These are phyloP conservation scores for Ogataea paradorogensis DNA, from an alignment of 805 yeast species.

Conservation along the genomic window DNA sequence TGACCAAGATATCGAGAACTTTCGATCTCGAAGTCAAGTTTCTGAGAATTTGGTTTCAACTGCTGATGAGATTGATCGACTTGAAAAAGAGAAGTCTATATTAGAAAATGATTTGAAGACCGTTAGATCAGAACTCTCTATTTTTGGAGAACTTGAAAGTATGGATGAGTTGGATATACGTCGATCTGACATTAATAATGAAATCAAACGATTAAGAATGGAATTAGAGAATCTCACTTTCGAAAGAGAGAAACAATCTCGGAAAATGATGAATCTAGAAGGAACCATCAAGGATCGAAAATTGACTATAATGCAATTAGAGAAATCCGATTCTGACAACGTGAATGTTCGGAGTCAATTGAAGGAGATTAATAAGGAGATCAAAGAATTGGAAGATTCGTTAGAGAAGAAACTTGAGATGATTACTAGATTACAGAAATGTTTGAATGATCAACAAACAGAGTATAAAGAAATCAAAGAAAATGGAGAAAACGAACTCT, in stretches of 20 bases:
- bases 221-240: constrained; percentile 34
- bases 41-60: constrained; percentile 13
- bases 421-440: constrained; percentile 17
- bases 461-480: constrained; percentile 14
- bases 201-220: constrained; percentile 41
- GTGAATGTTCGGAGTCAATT: constrained; percentile 39
- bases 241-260: constrained; percentile 43
- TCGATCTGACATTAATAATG: constrained; percentile 37
- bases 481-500: constrained; percentile 23
- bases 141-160: constrained; percentile 29
- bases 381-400: constrained; percentile 21
- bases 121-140: constrained; percentile 14
- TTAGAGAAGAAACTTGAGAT: constrained; percentile 2
- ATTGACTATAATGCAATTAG: constrained; percentile 50
- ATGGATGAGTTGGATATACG: constrained; percentile 45
- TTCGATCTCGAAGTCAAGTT: too few relatives aligned
- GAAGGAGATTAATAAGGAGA: constrained; percentile 12
- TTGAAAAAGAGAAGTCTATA: constrained; percentile 17
- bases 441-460: constrained; percentile 9
- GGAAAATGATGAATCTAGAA: constrained; percentile 46
- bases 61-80: constrained; percentile 33
- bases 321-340: constrained; percentile 48
- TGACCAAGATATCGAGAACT: too few relatives aligned
- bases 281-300: constrained; percentile 50
- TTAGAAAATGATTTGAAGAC: constrained; percentile 31